phyloP scores from a whole-genome alignment of 176 grass and related monocot species.

The Bolboschoenus planiculmis region DNA sequence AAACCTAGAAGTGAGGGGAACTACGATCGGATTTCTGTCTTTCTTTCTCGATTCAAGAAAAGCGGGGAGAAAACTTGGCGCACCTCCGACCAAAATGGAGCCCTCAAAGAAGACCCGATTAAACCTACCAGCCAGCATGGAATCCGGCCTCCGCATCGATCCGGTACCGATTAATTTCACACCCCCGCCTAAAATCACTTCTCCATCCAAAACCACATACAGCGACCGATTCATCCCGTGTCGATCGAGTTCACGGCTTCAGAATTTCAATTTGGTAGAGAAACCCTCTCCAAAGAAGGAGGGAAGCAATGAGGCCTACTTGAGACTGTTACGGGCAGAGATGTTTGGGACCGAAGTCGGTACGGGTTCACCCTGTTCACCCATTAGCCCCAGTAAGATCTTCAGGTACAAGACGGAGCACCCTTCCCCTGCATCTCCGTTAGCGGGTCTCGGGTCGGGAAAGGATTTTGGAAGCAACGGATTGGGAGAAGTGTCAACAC shows the following conservation, averaged over 20 bases:
- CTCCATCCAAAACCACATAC: conserved; percentile 76
- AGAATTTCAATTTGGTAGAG: conserved; percentile 68
- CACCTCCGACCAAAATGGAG: conserved; percentile 30
- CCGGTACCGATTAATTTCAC: conserved; percentile 1
- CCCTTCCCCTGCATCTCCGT: conserved; percentile 56
- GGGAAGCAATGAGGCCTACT: conserved; percentile 52
- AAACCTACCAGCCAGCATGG: conserved; percentile 77
- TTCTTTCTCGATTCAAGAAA: conserved; percentile 10
- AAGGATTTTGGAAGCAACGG: conserved; percentile 15
- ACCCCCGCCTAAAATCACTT: conserved; percentile 64
- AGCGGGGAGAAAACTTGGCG: not conserved
- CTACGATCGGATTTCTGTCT: not conserved
- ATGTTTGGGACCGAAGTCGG: conserved; percentile 52
- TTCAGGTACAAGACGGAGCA: conserved; percentile 90
- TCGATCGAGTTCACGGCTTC: conserved; percentile 84
- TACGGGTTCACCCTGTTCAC: conserved; percentile 15
- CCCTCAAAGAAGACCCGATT: conserved; percentile 38
- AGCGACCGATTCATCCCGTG: conserved; percentile 96
- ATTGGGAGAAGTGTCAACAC: conserved; percentile 31
- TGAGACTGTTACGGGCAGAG: conserved; percentile 72
- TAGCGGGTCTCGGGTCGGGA: conserved; percentile 9
- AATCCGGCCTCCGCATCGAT: conserved; percentile 54
- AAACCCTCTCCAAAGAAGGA: conserved; percentile 38
- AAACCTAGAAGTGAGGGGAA: not conserved
- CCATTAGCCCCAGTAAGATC: conserved; percentile 69